Evolutionary conservation across 345 rosid genomes (phyloP), one percentile per base, ranked within the genome.

Genomic region (Salix koriyanagi): DNA sequence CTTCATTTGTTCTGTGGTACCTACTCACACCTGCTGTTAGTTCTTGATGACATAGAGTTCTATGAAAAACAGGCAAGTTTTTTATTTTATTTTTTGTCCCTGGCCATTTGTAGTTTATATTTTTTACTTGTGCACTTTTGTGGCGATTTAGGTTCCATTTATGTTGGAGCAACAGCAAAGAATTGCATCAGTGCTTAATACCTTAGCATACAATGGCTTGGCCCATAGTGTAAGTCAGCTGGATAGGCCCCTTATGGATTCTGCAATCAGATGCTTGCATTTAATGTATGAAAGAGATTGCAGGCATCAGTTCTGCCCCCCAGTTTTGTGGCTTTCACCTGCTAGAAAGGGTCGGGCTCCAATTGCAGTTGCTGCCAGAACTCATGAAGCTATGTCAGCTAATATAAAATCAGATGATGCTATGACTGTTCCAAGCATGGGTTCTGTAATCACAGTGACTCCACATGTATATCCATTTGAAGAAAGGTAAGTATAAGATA

Each of bases 11-110:
- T 93, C 85, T 93, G 93, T 85, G 93, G 96, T 34, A 79, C 90
- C 76, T 95, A 95, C 83, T 90, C 97, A 2, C 99, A 95, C 83
- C 82, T 95, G 84, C 91, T 95, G 60, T 84, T 95, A 78, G 94
- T 95, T 80, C 99, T 95, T 79, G 99, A 95, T 89, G 99, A 95
- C 92, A 88, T 93, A 75, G 97, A 95, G 81, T 95, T 95, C 84
- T 95, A 93, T 80, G 98, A 95, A 86, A 93, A 89, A 82, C 99
- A 95, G 98, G 99, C 91, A 90, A 79, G 60, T 46, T 36, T n/a
- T 25, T 75, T 4, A 30, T 36, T 23, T 28, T 21, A 11, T 39
- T 69, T 7, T 56, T n/a, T 30, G 4, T 21, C 46, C 19, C 48
- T 18, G 15, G 0, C 34, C 23, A 26, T 5, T 64, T 62, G 48